phyloP scores from a whole-genome alignment of 768 basidiomycete genomes.

The Tulasnella sp. region DNA sequence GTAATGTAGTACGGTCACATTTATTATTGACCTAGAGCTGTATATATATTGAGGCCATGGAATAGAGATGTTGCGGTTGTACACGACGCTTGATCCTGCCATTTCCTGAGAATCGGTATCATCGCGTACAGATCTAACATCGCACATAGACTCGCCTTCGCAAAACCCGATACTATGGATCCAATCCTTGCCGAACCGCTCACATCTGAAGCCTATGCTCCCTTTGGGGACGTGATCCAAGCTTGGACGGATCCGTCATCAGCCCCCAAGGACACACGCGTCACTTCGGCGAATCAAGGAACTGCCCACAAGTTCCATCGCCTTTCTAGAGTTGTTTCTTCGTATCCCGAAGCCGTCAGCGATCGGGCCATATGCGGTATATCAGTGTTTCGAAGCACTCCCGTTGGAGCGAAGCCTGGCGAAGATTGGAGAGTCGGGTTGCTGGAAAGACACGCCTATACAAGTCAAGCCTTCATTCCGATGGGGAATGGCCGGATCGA shows the following conservation, averaged over 20 bases:
- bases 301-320: constrained; percentile 92
- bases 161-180: too few relatives aligned
- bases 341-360: constrained; percentile 45
- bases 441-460: constrained; percentile 82
- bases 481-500: constrained; percentile 50
- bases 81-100: too few relatives aligned
- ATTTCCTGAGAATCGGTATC: too few relatives aligned
- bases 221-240: constrained; percentile 87
- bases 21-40: too few relatives aligned
- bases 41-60: too few relatives aligned
- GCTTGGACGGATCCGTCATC: constrained; percentile 58
- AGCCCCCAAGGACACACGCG: constrained; percentile 51
- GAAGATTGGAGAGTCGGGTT: constrained; percentile 48
- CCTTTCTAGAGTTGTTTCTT: constrained; percentile 53
- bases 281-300: constrained; percentile 77
- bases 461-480: constrained; percentile 88
- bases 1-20: too few relatives aligned
- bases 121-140: too few relatives aligned
- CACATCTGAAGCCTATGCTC: constrained; percentile 73
- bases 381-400: constrained; percentile 75
- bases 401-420: constrained; percentile 33
- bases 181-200: constrained; percentile 38
- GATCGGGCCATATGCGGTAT: constrained; percentile 49
- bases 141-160: background rate
- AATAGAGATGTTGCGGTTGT: too few relatives aligned